Evolutionary conservation across 108 stramenopile species (phyloP).

Genomic region (Nitzschia putrida): DNA sequence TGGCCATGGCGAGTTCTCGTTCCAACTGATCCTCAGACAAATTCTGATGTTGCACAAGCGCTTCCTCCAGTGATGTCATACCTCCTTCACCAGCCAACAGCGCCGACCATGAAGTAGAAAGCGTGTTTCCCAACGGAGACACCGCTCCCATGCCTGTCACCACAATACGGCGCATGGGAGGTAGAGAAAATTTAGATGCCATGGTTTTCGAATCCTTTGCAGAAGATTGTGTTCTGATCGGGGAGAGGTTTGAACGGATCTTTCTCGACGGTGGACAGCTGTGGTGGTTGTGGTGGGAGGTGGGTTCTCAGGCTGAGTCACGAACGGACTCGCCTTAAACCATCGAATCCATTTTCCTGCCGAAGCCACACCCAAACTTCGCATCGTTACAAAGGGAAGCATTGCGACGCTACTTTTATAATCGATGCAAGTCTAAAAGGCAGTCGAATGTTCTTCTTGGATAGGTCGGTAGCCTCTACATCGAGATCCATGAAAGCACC

Average conservation of each 20-base stretch:
- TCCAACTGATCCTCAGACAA: slow-evolving; percentile 41
- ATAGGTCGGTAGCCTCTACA: no score
- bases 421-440: no score
- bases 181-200: neutral
- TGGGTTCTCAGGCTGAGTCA: no score
- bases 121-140: slow-evolving; percentile 83
- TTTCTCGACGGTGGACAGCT: no score
- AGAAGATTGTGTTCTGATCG: neutral
- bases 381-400: no score
- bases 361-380: no score
- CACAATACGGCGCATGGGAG: slow-evolving; percentile 77
- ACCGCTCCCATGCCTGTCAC: slow-evolving; percentile 92
- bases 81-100: slow-evolving; percentile 42
- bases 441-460: no score
- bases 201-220: neutral
- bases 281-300: no score
- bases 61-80: slow-evolving; percentile 62
- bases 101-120: slow-evolving; percentile 67
- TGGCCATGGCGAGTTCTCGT: slow-evolving; percentile 51
- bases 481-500: no score
- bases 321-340: no score
- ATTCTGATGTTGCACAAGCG: slow-evolving; percentile 45
- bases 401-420: no score
- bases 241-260: neutral
- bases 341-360: no score